Evolutionary conservation across 257 asterid genomes (phyloP), one percentile per base, ranked within the genome.

Genomic region (Lithospermum erythrorhizon): DNA sequence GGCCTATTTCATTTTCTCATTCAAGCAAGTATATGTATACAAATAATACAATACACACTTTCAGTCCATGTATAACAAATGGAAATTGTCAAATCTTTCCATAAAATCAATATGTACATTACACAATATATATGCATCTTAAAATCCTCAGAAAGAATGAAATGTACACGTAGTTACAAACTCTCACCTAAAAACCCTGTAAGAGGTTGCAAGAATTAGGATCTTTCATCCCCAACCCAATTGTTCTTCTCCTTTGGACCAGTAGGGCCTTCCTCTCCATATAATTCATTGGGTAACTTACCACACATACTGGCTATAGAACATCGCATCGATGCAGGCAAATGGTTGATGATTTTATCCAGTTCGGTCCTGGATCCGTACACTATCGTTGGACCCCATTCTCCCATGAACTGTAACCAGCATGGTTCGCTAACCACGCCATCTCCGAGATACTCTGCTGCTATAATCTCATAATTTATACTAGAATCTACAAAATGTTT

Each of bases 221-320:
- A 74, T 71, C 96, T 82, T 73, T 91, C 98, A 22, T 91, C 98
- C 48, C 95, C 96, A 59, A 70, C n/a, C 98, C 98, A 91, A 52
- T 88, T 86, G 74, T 91, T 86, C 87, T 91, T 91, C 90, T 86
- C 98, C 85, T 88, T 91, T 0, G 98, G 98, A 41, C 98, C 98
- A 20, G 85, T 75, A 54, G 96, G 98, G 2, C 98, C 98, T 56
- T 84, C 95, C 74, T 91, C 98, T 20, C 94, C 77, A 52, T 72
- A 86, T 70, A 91, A 58, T 81, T 91, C 98, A 71, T 82, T 9
- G 0, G 98, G 97, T 56, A 91, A 65, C 85, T 81, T 91, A 32
- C 58, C 69, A 14, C 72, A 76, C 25, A 80, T 72, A 53, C 63
- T 77, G 72, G 72, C 71, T 55, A 77, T 67, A 18, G 90, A 74